phyloP scores from a whole-genome alignment of 2,329 filamentous ascomycete species.

The Zasmidium cellare region DNA sequence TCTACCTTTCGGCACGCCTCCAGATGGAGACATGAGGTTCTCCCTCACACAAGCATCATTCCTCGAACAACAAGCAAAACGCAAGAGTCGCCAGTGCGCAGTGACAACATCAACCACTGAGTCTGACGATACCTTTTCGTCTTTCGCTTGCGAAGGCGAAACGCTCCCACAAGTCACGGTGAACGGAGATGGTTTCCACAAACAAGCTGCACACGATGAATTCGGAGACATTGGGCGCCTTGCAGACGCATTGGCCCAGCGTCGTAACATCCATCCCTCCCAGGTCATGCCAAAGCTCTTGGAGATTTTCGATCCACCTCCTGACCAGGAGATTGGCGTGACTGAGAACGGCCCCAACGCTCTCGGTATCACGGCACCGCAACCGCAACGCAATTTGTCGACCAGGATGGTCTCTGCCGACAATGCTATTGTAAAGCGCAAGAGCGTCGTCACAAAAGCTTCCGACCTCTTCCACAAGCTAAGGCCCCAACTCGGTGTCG shows the following conservation, averaged over 20 bases:
- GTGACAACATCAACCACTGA: constrained; percentile 20
- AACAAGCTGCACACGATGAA: constrained; percentile 11
- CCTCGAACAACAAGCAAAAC: constrained; percentile 21
- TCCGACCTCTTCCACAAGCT: constrained; percentile 33
- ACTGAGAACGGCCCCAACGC: constrained; percentile 5
- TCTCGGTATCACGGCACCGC: background rate
- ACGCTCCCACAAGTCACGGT: constrained; percentile 13
- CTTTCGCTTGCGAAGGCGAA: constrained; percentile 37
- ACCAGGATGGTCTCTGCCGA: constrained; percentile 6
- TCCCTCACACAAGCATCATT: constrained; percentile 26
- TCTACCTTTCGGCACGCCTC: constrained; percentile 37
- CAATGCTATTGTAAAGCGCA: constrained; percentile 11
- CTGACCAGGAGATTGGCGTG: background rate
- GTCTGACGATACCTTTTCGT: constrained; percentile 34
- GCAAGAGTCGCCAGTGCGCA: constrained; percentile 11
- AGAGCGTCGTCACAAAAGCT: constrained; percentile 30
- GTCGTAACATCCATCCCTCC: constrained; percentile 36
- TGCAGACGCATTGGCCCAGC: constrained; percentile 35
- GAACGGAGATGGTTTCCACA: background rate
- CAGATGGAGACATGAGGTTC: constrained; percentile 21
- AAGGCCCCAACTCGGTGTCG: constrained; percentile 23
- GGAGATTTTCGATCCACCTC: constrained; percentile 28
- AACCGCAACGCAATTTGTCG: constrained; percentile 5
- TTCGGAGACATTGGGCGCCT: constrained; percentile 38
- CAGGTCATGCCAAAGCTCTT: constrained; percentile 37